These are phyloP conservation scores for Tephrocybe sp. DNA, from an alignment of 768 basidiomycete species.

Conservation along the genomic window DNA sequence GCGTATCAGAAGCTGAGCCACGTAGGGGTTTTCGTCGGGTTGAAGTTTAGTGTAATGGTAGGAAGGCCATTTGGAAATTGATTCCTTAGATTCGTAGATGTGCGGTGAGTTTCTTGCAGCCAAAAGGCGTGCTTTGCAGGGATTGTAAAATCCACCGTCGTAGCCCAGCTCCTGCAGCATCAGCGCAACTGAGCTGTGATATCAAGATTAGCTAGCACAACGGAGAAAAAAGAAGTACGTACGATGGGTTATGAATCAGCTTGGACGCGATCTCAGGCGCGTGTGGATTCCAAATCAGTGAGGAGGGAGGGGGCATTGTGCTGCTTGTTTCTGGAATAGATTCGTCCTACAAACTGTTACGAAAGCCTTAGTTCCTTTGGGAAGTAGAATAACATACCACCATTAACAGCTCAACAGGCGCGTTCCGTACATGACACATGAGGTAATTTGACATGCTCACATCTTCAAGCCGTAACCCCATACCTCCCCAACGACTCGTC, in stretches of 20 bases:
- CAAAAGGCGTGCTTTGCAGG: neutral
- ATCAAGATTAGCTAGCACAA: neutral
- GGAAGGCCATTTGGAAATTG: neutral
- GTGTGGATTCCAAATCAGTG: neutral
- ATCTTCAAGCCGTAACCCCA: slow-evolving; percentile 1
- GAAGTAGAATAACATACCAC: slow-evolving; percentile 8
- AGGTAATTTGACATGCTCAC: slow-evolving; percentile 13
- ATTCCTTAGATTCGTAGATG: too few species aligned
- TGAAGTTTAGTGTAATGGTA: neutral
- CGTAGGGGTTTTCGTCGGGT: neutral
- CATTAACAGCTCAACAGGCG: slow-evolving; percentile 15
- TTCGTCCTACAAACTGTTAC: neutral
- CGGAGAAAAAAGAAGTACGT: neutral
- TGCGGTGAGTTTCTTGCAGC: neutral
- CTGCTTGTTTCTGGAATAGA: neutral
- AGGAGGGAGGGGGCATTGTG: neutral
- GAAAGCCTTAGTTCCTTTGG: neutral
- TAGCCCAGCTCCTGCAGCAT: neutral
- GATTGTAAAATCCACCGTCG: neutral
- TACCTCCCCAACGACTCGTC: neutral
- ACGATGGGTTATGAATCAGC: slow-evolving; percentile 3
- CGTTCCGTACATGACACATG: neutral
- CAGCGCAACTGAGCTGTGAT: slow-evolving; percentile 9
- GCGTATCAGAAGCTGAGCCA: neutral
- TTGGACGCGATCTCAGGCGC: neutral